phyloP scores from a whole-genome alignment of 2,329 filamentous ascomycete genomes.

The Neofusicoccum ribis region DNA sequence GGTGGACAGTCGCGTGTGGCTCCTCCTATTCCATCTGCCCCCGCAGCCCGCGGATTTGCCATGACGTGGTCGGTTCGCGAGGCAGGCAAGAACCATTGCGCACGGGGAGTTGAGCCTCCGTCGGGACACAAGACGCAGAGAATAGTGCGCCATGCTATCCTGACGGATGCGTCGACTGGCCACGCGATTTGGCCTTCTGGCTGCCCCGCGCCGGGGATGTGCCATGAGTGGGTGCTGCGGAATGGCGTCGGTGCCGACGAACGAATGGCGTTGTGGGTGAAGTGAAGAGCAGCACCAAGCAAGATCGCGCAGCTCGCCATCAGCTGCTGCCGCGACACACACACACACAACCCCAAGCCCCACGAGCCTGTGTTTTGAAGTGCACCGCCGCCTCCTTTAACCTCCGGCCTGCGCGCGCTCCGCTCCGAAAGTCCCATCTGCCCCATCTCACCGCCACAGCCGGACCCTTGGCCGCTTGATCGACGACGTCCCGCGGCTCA shows the following conservation, averaged over 20 bases:
- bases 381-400: conserved; percentile 13
- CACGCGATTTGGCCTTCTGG: not conserved
- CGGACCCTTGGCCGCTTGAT: conserved; percentile 18
- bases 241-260: conserved; percentile 5
- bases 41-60: too few relatives aligned
- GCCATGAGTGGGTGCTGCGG: not conserved
- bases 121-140: too few relatives aligned
- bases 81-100: too few relatives aligned
- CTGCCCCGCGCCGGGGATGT: not conserved
- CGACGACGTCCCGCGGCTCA: conserved; percentile 19
- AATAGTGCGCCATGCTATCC: too few relatives aligned
- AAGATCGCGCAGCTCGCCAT: not conserved
- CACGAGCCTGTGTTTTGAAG: conserved; percentile 10
- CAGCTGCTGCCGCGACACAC: not conserved
- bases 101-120: too few relatives aligned
- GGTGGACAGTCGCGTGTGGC: not conserved
- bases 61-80: too few relatives aligned
- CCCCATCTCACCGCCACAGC: conserved; percentile 15
- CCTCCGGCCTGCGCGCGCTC: not conserved
- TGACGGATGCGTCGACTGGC: too few relatives aligned
- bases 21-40: not conserved
- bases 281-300: not conserved
- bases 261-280: not conserved
- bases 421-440: not conserved
- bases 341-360: not conserved